phyloP scores from a whole-genome alignment of 108 stramenopile species.

The Schizochytrium sp. region DNA sequence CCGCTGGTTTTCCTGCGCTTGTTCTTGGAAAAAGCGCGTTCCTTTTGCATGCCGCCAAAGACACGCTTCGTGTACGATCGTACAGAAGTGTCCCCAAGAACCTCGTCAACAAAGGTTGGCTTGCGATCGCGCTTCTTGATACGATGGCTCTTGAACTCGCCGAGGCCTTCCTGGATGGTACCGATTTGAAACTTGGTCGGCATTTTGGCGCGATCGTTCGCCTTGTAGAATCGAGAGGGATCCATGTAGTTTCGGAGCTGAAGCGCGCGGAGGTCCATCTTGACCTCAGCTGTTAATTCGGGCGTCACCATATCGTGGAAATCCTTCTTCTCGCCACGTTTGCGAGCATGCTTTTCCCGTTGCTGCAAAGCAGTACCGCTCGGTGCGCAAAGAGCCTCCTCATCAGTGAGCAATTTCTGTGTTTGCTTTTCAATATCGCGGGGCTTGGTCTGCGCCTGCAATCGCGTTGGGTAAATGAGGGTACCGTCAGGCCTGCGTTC shows the following conservation, averaged over 20 bases:
- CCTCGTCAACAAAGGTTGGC: neutral
- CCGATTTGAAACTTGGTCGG: neutral
- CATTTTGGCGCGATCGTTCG: neutral
- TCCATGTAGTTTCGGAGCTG: constrained; percentile 12
- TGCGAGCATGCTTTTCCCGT: neutral
- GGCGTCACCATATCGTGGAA: neutral
- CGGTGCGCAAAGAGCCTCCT: neutral
- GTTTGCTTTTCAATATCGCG: neutral
- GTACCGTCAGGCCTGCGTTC: too few species aligned
- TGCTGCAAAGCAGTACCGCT: neutral
- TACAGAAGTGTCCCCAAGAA: neutral
- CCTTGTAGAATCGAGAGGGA: neutral
- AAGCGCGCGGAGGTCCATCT: neutral
- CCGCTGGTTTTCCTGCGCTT: neutral
- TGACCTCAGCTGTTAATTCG: neutral
- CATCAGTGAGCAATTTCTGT: neutral
- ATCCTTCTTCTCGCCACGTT: neutral
- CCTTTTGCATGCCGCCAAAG: neutral
- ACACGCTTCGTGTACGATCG: neutral
- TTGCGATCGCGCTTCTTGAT: neutral
- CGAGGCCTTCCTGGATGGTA: neutral
- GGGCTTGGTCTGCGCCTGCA: neutral
- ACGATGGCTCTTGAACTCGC: neutral
- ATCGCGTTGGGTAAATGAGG: neutral
- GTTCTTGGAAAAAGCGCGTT: neutral